Base-by-base conservation (phyloP, 139 green algal species). In the Ostreobium quekettii region DNA sequence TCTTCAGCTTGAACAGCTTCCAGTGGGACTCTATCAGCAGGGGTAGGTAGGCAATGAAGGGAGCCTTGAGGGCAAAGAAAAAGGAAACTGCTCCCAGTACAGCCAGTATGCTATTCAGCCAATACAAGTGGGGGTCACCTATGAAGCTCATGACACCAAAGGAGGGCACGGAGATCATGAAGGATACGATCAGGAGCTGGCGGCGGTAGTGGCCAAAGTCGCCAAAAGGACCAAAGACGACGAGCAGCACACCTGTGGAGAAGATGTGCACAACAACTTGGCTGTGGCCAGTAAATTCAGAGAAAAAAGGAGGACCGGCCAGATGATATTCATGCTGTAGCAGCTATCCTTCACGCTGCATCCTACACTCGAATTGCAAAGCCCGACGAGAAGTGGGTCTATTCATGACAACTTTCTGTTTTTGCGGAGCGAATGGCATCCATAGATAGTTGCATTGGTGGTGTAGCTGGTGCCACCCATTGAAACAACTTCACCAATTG, bases 11-110 rank as follows among this genome's bases (percentile, higher is more conserved):
- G 8, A 62, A 26, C 53, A 62, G 11, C 33, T 62, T 28, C 31
- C 15, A 28, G 33, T 15, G 31, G 7, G 53, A 26, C 8, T 62
- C 33, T 26, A 62, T 62, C 8, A 62, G 11, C 7, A 62, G 15
- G 31, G 53, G 53, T 26, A 62, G 15, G 53, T 62, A 62, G 33
- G 53, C 11, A 62, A 28, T 28, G 8, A 62, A 62, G 7, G 53
- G 53, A 11, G 53, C 31, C 15, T 62, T 62, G 26, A 62, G 53
- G 31, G 26, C 53, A 62, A 62, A 62, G 19, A 62, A 15, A 19
- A 62, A 62, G 19, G 53, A 26, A 26, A 62, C 53, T 33, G 53
- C 19, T 7, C 53, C 53, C 19, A 26, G 8, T 7, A 62, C 53
- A 8, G 53, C 33, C 8, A 62, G 15, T 8, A 26, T 26, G 26